A percentile compares a stretch with the other conserved stretches of the same genome.
Evolutionary conservation across 331 rosid genomes (phyloP).

Genomic region (Acacia pycnantha): DNA sequence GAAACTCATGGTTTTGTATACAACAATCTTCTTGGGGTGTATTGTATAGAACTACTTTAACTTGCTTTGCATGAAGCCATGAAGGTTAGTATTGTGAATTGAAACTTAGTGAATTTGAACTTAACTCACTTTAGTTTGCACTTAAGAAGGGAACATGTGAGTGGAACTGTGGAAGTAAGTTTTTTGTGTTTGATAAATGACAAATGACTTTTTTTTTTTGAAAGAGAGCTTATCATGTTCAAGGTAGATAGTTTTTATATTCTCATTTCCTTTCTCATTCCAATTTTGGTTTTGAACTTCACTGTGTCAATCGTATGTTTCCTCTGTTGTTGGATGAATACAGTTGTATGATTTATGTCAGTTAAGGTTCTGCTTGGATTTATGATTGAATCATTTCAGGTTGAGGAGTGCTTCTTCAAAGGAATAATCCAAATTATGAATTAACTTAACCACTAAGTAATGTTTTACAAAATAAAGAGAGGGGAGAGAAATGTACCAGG

Average conservation of each 20-base stretch:
- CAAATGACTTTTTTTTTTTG: too few relatives aligned
- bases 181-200: neutral
- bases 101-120: neutral
- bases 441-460: neutral
- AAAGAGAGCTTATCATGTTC: neutral
- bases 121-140: neutral
- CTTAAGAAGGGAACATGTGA: neutral
- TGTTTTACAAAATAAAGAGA: neutral
- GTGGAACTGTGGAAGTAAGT: neutral
- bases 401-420: neutral
- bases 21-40: neutral
- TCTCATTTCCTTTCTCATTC: neutral
- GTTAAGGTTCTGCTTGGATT: neutral
- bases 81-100: neutral
- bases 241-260: neutral
- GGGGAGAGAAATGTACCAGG: too few relatives aligned
- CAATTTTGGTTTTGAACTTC: neutral
- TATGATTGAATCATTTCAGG: neutral
- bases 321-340: too few relatives aligned
- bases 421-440: neutral
- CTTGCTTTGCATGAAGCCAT: constrained; percentile 38
- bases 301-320: neutral
- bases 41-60: neutral
- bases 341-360: neutral
- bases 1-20: neutral